phyloP scores from a whole-genome alignment of 805 yeast genomes.

The Cyberlindnera maclurae region DNA sequence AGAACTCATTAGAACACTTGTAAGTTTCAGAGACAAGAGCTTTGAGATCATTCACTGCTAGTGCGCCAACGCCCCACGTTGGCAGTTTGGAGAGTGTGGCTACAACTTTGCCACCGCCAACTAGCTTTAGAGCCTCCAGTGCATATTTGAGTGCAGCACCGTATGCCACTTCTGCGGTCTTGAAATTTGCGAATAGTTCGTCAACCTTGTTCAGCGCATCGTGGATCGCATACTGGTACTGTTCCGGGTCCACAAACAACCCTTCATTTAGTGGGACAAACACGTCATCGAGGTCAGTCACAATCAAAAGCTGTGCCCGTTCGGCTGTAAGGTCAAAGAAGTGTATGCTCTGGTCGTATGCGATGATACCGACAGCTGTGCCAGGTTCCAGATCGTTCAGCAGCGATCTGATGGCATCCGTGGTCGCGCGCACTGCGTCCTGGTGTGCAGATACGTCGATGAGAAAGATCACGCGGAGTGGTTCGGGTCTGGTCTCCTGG shows the following conservation, averaged over 20 bases:
- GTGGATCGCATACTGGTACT: conserved; percentile 56
- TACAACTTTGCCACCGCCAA: conserved; percentile 82
- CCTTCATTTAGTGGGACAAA: conserved; percentile 79
- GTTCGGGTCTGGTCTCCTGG: conserved; percentile 30
- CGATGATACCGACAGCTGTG: conserved; percentile 56
- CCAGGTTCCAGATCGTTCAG: conserved; percentile 22
- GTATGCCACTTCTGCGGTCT: conserved; percentile 54
- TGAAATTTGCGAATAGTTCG: conserved; percentile 31
- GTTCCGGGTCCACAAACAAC: conserved; percentile 71
- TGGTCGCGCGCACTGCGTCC: conserved; percentile 54
- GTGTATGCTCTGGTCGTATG: conserved; percentile 66
- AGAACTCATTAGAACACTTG: conserved; percentile 55
- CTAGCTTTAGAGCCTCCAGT: conserved; percentile 45
- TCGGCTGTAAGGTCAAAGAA: conserved; percentile 61
- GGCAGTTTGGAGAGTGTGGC: conserved; percentile 66
- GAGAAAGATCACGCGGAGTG: conserved; percentile 64
- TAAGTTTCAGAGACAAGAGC: conserved; percentile 42
- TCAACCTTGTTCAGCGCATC: conserved; percentile 60
- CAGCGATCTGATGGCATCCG: conserved; percentile 62
- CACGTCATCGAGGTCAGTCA: conserved; percentile 68
- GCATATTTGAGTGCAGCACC: conserved; percentile 78
- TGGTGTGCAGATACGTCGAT: conserved; percentile 63
- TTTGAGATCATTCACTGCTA: conserved; percentile 30
- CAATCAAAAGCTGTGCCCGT: conserved; percentile 50
- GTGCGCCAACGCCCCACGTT: conserved; percentile 62